Evolutionary conservation across 2,329 filamentous ascomycete species (phyloP).

Genomic region (Colletotrichum sp.): DNA sequence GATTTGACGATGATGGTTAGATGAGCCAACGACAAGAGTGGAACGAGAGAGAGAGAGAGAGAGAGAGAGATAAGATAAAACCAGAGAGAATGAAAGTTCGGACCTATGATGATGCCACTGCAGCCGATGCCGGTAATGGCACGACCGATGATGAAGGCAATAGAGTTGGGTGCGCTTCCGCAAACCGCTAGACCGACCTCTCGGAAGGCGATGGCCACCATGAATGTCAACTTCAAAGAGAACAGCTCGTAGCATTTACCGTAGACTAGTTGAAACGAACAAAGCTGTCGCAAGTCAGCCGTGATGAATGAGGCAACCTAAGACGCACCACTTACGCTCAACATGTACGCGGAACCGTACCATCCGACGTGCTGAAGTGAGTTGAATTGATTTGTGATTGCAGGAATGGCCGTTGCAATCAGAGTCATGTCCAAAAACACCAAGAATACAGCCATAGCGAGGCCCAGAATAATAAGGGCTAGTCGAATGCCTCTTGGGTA

Average conservation of each 20-base stretch:
- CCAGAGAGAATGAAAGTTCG: neutral
- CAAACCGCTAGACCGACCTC: slow-evolving; percentile 29
- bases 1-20: slow-evolving; percentile 26
- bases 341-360: slow-evolving; percentile 56
- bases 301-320: neutral
- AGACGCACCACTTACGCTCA: slow-evolving; percentile 34
- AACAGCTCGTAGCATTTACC: slow-evolving; percentile 34
- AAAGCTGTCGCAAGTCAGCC: neutral
- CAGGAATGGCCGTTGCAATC: slow-evolving; percentile 44
- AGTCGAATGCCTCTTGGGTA: slow-evolving; percentile 38
- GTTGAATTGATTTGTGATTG: slow-evolving; percentile 56
- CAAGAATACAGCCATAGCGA: slow-evolving; percentile 59
- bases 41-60: neutral
- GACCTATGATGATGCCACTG: slow-evolving; percentile 36
- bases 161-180: slow-evolving; percentile 31
- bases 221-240: slow-evolving; percentile 29
- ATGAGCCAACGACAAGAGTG: neutral
- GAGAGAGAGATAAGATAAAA: neutral
- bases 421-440: slow-evolving; percentile 34
- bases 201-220: slow-evolving; percentile 28
- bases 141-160: slow-evolving; percentile 40
- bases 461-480: slow-evolving; percentile 50
- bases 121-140: slow-evolving; percentile 40
- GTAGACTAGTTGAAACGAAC: slow-evolving; percentile 30
- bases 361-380: slow-evolving; percentile 59